phyloP scores from a whole-genome alignment of 192 early-diverging fungal species.

The Backusella tarrabulga region DNA sequence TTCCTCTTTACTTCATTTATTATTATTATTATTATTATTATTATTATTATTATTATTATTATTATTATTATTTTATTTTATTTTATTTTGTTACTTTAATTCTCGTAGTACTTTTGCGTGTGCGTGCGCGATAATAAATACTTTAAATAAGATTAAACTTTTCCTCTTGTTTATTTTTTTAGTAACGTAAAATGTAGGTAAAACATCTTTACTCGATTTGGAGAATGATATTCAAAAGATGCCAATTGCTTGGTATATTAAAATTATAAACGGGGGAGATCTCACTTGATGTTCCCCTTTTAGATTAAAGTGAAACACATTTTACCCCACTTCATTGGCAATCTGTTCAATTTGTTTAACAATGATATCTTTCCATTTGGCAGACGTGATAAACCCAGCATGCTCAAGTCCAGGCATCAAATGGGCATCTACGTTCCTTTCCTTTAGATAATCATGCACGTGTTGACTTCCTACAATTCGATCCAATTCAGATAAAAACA shows the following conservation, averaged over 20 bases:
- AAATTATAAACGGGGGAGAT: not conserved
- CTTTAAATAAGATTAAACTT: not conserved
- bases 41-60: not conserved
- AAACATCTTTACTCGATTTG: no score
- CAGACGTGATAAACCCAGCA: slow-evolving; percentile 40
- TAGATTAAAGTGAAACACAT: not conserved
- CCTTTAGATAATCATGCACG: slow-evolving; percentile 38
- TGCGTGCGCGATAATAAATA: not conserved
- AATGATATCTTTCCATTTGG: slow-evolving; percentile 21
- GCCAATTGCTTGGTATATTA: not conserved
- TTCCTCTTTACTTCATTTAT: not conserved
- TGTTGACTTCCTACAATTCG: slow-evolving; percentile 36
- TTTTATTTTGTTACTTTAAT: not conserved
- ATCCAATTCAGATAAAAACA: slow-evolving; percentile 50
- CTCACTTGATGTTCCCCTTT: not conserved
- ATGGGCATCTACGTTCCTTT: slow-evolving; percentile 34
- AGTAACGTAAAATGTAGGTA: no score
- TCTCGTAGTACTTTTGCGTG: not conserved
- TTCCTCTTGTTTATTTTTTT: not conserved
- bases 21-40: not conserved
- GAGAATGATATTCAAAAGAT: not conserved
- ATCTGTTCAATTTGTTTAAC: slow-evolving; percentile 15
- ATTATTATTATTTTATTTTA: not conserved
- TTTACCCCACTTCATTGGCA: slow-evolving; percentile 9
- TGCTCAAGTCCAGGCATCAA: slow-evolving; percentile 49